Evolutionary conservation across 2,329 filamentous ascomycete genomes (phyloP).

Genomic region (Aspergillus novofumigatus): DNA sequence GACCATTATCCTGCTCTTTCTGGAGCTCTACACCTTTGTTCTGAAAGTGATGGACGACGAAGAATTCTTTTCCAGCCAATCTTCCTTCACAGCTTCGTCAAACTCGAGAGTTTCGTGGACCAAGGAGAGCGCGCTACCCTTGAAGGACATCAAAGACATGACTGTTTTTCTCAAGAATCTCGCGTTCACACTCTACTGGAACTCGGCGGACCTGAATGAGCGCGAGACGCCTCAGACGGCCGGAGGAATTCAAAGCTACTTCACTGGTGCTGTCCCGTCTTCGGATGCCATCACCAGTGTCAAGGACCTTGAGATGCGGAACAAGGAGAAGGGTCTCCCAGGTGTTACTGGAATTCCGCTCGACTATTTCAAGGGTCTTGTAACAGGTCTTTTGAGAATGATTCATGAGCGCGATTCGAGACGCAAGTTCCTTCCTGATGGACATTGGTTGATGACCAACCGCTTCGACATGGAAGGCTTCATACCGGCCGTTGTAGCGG

Average conservation of each 20-base stretch:
- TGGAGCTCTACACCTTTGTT: slow-evolving; percentile 92
- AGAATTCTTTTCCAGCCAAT: slow-evolving; percentile 72
- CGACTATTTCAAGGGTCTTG: slow-evolving; percentile 71
- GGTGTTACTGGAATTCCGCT: slow-evolving; percentile 70
- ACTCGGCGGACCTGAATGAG: slow-evolving; percentile 62
- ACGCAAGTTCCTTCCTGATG: slow-evolving; percentile 72
- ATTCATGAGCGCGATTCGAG: slow-evolving; percentile 91
- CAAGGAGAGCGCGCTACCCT: slow-evolving; percentile 62
- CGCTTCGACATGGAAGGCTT: slow-evolving; percentile 85
- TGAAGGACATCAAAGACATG: slow-evolving; percentile 68
- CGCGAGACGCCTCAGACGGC: slow-evolving; percentile 36
- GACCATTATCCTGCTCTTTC: slow-evolving; percentile 82
- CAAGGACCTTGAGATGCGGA: slow-evolving; percentile 35
- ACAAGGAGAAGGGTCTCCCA: slow-evolving; percentile 49
- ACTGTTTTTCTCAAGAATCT: slow-evolving; percentile 86
- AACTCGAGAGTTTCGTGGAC: slow-evolving; percentile 53
- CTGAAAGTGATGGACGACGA: slow-evolving; percentile 93
- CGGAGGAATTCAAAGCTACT: slow-evolving; percentile 46
- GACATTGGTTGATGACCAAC: slow-evolving; percentile 92
- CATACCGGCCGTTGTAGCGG: slow-evolving; percentile 76
- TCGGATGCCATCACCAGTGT: slow-evolving; percentile 21
- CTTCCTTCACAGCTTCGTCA: slow-evolving; percentile 40
- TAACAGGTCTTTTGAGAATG: slow-evolving; percentile 77
- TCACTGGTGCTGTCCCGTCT: slow-evolving; percentile 27
- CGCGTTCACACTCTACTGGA: slow-evolving; percentile 83